Conservation (phyloP, 495 filamentous ascomycete species). For the Haplographium delicatum region DNA sequence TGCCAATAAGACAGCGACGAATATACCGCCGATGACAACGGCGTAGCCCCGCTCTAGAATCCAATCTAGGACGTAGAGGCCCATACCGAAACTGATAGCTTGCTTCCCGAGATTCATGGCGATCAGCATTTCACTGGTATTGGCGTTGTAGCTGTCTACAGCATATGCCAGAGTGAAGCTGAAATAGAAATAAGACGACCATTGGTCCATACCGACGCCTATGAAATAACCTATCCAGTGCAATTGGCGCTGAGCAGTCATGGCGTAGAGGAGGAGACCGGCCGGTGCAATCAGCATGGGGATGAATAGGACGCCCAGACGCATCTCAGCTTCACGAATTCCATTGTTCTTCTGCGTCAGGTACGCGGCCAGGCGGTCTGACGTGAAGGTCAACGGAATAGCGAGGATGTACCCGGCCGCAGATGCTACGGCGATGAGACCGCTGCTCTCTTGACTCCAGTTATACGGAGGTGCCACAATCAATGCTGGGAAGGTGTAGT, state of each 20-base stretch:
- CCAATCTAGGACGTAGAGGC: constrained; percentile 53
- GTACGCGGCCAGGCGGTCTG: constrained; percentile 50
- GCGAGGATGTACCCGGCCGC: constrained; percentile 48
- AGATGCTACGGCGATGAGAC: constrained; percentile 50
- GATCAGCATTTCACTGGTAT: constrained; percentile 59
- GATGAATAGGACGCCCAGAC: constrained; percentile 49
- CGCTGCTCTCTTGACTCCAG: constrained; percentile 50
- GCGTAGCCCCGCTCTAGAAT: constrained; percentile 50
- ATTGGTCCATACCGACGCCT: constrained; percentile 48
- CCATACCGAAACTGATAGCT: constrained; percentile 57
- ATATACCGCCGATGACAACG: constrained; percentile 53
- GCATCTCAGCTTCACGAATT: constrained; percentile 59
- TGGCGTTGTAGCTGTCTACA: constrained; percentile 53
- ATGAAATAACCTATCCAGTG: constrained; percentile 54
- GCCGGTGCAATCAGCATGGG: constrained; percentile 49
- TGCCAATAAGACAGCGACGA: constrained; percentile 45
- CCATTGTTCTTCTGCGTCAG: constrained; percentile 48
- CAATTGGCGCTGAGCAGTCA: constrained; percentile 45
- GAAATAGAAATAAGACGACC: constrained; percentile 52
- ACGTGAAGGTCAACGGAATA: constrained; percentile 50
- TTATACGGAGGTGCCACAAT: constrained; percentile 52
- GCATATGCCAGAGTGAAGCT: constrained; percentile 56
- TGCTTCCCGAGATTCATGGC: constrained; percentile 66
- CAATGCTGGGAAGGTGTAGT: constrained; percentile 54
- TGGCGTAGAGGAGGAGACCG: constrained; percentile 50